Conservation (phyloP, 2,329 filamentous ascomycete genomes). For the Zymoseptoria passerinii region DNA sequence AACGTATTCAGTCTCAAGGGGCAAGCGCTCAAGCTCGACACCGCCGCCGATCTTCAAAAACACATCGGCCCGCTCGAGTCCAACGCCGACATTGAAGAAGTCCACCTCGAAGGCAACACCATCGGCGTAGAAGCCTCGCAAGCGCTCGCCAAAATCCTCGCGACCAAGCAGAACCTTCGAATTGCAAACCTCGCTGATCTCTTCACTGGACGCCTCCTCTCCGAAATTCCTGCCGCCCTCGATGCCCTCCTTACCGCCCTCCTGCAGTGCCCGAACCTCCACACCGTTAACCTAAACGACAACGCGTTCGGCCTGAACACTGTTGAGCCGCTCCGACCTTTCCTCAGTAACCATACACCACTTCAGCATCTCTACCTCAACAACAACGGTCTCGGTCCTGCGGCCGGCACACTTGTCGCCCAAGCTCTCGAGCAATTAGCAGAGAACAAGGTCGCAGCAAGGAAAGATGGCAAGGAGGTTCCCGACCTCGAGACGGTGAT, state of each 20-base stretch:
- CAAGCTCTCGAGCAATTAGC: conserved; percentile 79
- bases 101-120: conserved; percentile 84
- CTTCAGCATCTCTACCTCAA: conserved; percentile 93
- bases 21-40: conserved; percentile 86
- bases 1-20: conserved; percentile 86
- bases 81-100: conserved; percentile 70
- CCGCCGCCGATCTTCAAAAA: conserved; percentile 73
- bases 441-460: conserved; percentile 70
- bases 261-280: conserved; percentile 74
- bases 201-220: conserved; percentile 87
- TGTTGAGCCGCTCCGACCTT: conserved; percentile 83
- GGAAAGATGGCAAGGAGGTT: conserved; percentile 61
- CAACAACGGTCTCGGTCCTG: conserved; percentile 94
- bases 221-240: conserved; percentile 86
- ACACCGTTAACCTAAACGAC: conserved; percentile 91
- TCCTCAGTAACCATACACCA: conserved; percentile 78
- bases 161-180: conserved; percentile 66
- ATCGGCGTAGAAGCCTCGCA: conserved; percentile 82
- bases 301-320: conserved; percentile 97
- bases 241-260: conserved; percentile 77
- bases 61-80: conserved; percentile 69
- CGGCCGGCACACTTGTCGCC: conserved; percentile 80
- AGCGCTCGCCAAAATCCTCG: conserved; percentile 72
- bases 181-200: conserved; percentile 91
- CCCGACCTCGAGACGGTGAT: conserved; percentile 91